Conservation (phyloP, 2,329 filamentous ascomycete genomes). For the Cladosporium sphaerospermum region DNA sequence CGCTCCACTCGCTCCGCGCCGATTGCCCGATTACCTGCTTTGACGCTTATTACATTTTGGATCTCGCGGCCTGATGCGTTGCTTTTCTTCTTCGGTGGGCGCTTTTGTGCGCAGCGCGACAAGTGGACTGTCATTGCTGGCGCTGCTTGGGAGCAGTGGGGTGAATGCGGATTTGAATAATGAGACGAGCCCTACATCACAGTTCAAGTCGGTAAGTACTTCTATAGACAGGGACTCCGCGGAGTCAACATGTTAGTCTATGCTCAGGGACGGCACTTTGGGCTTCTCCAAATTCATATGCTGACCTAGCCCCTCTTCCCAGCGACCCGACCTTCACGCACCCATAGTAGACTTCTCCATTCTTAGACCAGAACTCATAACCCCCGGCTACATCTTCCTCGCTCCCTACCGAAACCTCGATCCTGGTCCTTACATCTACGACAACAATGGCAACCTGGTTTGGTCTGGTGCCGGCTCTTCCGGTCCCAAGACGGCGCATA, state of each 20-base stretch:
- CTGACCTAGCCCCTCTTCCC: constrained; percentile 14
- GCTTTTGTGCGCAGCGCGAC: not conserved
- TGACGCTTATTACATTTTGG: not conserved
- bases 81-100: constrained; percentile 1
- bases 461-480: constrained; percentile 46
- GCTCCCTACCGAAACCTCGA: constrained; percentile 45
- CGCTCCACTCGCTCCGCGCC: not conserved
- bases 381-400: constrained; percentile 47
- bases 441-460: constrained; percentile 45
- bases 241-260: not conserved
- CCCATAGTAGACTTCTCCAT: constrained; percentile 31
- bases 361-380: constrained; percentile 30
- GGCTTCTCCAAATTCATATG: not conserved
- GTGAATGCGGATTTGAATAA: constrained; percentile 26
- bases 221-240: not conserved
- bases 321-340: constrained; percentile 36
- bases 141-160: constrained; percentile 1
- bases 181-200: constrained; percentile 30
- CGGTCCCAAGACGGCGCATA: constrained; percentile 45
- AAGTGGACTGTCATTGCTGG: constrained; percentile 4
- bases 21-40: not conserved
- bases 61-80: constrained; percentile 3
- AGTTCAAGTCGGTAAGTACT: constrained; percentile 30
- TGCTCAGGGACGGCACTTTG: too few relatives aligned
- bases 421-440: constrained; percentile 47